Percentiles rank a stretch among this genome's conserved stretches.
These are phyloP conservation scores for Trichophyton benhamiae DNA, from an alignment of 2,329 filamentous ascomycete genomes.

Conservation along the genomic window DNA sequence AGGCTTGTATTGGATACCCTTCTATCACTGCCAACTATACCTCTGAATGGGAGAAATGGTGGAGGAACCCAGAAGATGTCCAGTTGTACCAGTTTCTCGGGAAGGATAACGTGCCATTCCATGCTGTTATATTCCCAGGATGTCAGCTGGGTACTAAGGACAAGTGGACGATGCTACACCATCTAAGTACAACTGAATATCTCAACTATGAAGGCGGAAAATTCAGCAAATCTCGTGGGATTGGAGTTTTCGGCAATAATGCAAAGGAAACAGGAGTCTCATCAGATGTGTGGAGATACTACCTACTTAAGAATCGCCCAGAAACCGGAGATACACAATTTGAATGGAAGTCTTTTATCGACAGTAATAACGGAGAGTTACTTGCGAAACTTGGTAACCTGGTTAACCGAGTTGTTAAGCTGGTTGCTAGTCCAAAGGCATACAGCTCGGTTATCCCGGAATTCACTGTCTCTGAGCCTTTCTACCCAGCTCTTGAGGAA, in stretches of 20 bases:
- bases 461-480: conserved; percentile 30
- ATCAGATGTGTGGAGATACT: conserved; percentile 72
- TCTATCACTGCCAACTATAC: conserved; percentile 78
- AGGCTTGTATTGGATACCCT: conserved; percentile 73
- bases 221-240: conserved; percentile 70
- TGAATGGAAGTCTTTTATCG: conserved; percentile 65
- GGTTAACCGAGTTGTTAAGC: conserved; percentile 41
- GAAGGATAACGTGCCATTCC: conserved; percentile 68
- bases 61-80: conserved; percentile 69
- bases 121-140: conserved; percentile 72
- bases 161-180: conserved; percentile 72
- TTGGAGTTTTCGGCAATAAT: conserved; percentile 75
- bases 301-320: conserved; percentile 64
- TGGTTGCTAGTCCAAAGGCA: conserved; percentile 51
- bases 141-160: conserved; percentile 69
- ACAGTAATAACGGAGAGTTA: conserved; percentile 68
- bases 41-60: conserved; percentile 75
- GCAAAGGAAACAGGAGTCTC: conserved; percentile 67
- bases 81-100: conserved; percentile 81
- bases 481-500: conserved; percentile 31
- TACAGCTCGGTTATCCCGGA: conserved; percentile 56
- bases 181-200: conserved; percentile 71
- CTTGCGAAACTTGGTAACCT: conserved; percentile 55
- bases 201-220: conserved; percentile 71
- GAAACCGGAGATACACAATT: conserved; percentile 72